Percentiles rank a stretch among this genome's conserved stretches.
Evolutionary conservation across 2,329 filamentous ascomycete genomes (phyloP).

Genomic region (Trichoderma asperellum): DNA sequence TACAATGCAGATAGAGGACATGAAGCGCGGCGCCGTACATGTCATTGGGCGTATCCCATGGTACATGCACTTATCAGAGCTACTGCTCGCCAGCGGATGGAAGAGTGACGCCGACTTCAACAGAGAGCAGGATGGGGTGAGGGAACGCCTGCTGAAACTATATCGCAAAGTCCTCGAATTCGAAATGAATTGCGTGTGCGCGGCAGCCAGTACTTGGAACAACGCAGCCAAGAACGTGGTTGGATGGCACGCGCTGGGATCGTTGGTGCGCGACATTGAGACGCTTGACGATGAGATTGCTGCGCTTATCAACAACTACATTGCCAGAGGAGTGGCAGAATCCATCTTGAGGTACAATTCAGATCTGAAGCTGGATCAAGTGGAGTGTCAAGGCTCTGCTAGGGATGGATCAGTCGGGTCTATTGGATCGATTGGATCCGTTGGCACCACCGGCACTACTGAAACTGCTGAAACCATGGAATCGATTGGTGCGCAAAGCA

Average conservation of each 20-base stretch:
- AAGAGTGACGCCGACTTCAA: constrained; percentile 35
- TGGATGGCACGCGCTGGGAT: constrained; percentile 40
- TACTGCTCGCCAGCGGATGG: constrained; percentile 36
- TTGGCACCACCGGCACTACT: background rate
- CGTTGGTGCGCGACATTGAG: constrained; percentile 36
- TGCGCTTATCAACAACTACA: constrained; percentile 33
- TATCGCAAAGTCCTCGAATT: constrained; percentile 44
- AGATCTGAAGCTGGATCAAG: constrained; percentile 26
- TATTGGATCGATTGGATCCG: background rate
- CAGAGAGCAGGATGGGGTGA: constrained; percentile 31
- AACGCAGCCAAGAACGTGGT: constrained; percentile 44
- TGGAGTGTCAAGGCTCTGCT: background rate
- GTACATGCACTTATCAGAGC: constrained; percentile 41
- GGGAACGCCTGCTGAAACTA: constrained; percentile 36
- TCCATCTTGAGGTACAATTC: constrained; percentile 30
- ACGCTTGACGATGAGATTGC: constrained; percentile 37
- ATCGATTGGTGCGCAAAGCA: background rate
- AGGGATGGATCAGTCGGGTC: background rate
- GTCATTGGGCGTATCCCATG: constrained; percentile 42
- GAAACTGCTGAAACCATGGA: background rate
- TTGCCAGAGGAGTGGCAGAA: constrained; percentile 30
- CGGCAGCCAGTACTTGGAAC: constrained; percentile 45
- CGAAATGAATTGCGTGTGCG: constrained; percentile 48
- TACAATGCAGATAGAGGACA: constrained; percentile 40
- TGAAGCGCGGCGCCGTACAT: constrained; percentile 40